Evolutionary conservation across 768 basidiomycete genomes (phyloP), one percentile per base, ranked within the genome.

Genomic region (Mycena albidolilacea): DNA sequence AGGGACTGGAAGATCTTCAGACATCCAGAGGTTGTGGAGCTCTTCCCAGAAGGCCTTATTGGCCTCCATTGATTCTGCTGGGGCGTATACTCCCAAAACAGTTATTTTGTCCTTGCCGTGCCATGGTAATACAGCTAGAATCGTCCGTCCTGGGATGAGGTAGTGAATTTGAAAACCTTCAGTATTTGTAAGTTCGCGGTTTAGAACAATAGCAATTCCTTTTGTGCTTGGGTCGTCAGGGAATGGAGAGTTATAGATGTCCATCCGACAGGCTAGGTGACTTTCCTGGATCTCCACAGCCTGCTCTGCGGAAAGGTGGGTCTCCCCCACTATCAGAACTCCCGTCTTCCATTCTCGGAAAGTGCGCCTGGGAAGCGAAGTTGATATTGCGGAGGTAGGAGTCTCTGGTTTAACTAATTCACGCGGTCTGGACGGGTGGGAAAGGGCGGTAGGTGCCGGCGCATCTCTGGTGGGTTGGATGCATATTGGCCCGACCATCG

Each of bases 201-300:
- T 78, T 9, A 78, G 35, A 0, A 75, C 62, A 8, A 78, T 58
- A 0, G 76, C 76, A 1, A 77, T 60, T 0, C 71, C 71, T 39
- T 44, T 55, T 1, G 61, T 55, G 17, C 30, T 37, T 14, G 60
- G 58, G 12, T 71, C 64, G 0, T 64, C 52, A 0, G 70, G 64
- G 64, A 23, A 17, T 0, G 59, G 30, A 0, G 71, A 55, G 48
- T 67, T 35, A 48, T 35, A 67, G 2, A 72, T 37, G 0, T 59
- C 46, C 62, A 58, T 30, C 30, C 30, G 30, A 30, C 30, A 3
- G 30, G 30, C 30, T 30, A 30, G 30, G 30, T 30, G 30, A 4
- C 30, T 30, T 30, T 4, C 30, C 30, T 30, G 30, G 4, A 30
- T 30, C 30, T 30, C 30, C 30, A 14, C n/a, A 7, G 38, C 54